phyloP scores from a whole-genome alignment of 2,329 filamentous ascomycete genomes.

The Trichoderma citrinoviride region DNA sequence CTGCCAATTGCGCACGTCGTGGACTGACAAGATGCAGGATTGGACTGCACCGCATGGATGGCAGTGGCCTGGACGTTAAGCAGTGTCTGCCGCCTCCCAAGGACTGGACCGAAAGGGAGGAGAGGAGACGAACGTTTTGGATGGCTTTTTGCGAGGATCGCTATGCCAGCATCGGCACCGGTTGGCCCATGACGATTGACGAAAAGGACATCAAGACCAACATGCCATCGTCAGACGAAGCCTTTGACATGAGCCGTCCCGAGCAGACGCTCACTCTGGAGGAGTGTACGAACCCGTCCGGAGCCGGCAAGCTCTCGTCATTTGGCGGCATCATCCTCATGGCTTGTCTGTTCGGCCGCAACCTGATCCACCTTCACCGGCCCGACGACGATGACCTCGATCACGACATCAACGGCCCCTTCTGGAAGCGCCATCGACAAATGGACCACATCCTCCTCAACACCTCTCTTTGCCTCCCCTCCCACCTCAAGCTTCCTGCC shows the following conservation, averaged over 20 bases:
- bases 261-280: slow-evolving; percentile 68
- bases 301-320: slow-evolving; percentile 70
- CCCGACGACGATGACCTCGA: slow-evolving; percentile 79
- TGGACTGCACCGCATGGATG: slow-evolving; percentile 83
- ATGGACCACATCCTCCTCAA: slow-evolving; percentile 90
- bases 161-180: slow-evolving; percentile 92
- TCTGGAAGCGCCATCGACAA: slow-evolving; percentile 89
- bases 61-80: slow-evolving; percentile 81
- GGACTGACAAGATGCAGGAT: slow-evolving; percentile 60
- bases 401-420: slow-evolving; percentile 84
- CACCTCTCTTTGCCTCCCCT: slow-evolving; percentile 78
- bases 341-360: slow-evolving; percentile 87
- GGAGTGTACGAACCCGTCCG: slow-evolving; percentile 67
- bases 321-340: slow-evolving; percentile 80
- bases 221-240: slow-evolving; percentile 78
- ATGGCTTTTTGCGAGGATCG: slow-evolving; percentile 87
- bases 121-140: slow-evolving; percentile 91
- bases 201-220: slow-evolving; percentile 88
- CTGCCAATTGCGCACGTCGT: background rate
- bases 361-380: slow-evolving; percentile 86
- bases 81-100: slow-evolving; percentile 81
- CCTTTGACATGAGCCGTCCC: slow-evolving; percentile 75
- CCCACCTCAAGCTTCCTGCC: slow-evolving; percentile 72
- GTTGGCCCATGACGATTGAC: slow-evolving; percentile 94
- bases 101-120: slow-evolving; percentile 93